A percentile compares a stretch with the other conserved stretches of the same genome.
These are phyloP conservation scores for Phyllostachys edulis DNA, from an alignment of 176 grass and related monocot species.

Conservation along the genomic window DNA sequence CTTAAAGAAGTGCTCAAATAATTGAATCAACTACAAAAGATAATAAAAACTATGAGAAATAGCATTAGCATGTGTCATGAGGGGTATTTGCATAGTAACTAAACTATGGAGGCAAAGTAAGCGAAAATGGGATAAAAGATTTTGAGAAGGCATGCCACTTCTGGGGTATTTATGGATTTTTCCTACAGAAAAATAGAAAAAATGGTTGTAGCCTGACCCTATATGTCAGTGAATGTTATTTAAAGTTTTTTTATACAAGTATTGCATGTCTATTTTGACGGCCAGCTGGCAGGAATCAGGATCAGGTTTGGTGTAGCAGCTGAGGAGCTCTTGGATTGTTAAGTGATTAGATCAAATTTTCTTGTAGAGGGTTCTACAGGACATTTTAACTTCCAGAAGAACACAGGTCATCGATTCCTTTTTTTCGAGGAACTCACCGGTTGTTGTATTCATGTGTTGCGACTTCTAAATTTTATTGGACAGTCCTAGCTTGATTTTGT, in stretches of 20 bases:
- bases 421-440: neutral
- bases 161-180: too few species aligned
- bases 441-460: neutral
- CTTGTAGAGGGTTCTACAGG: neutral
- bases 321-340: neutral
- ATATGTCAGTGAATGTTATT: neutral
- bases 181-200: neutral
- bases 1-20: neutral
- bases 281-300: neutral
- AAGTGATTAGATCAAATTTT: neutral
- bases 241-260: neutral
- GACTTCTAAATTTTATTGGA: neutral
- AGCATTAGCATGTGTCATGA: neutral
- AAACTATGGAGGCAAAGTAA: neutral
- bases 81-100: neutral
- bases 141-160: too few species aligned
- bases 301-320: neutral
- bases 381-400: neutral
- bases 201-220: neutral
- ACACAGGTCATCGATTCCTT: neutral
- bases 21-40: neutral
- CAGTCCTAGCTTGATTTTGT: neutral
- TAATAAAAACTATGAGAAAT: neutral
- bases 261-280: neutral
- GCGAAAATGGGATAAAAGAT: too few species aligned